Conservation (phyloP, 352 stramenopile species). For the Phytophthora hybrid region DNA sequence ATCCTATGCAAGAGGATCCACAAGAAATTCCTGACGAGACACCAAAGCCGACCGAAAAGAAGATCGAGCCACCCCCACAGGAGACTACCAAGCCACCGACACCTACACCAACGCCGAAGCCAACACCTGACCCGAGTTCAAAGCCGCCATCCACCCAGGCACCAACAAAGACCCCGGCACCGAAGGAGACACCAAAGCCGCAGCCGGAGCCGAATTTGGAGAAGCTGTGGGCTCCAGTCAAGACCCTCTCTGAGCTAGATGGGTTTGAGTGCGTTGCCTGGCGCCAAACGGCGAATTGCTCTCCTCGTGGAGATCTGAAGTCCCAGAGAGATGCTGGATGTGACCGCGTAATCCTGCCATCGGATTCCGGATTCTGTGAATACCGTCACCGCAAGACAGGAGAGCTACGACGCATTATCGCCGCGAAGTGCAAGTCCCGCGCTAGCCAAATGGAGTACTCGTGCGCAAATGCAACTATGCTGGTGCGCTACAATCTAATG, state of each 20-base stretch:
- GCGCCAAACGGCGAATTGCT: conserved; percentile 55
- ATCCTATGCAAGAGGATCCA: conserved; percentile 29
- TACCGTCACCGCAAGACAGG: conserved; percentile 49
- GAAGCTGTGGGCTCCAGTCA: conserved; percentile 30
- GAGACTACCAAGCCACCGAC: background rate
- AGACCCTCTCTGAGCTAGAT: conserved; percentile 41
- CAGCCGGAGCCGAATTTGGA: conserved; percentile 10
- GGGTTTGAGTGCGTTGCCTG: conserved; percentile 62
- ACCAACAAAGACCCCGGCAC: conserved; percentile 16
- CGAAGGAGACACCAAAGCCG: conserved; percentile 21
- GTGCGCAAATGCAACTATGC: conserved; percentile 52
- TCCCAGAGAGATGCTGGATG: conserved; percentile 43
- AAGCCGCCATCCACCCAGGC: conserved; percentile 3
- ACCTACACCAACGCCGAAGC: background rate
- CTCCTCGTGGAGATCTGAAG: conserved; percentile 40
- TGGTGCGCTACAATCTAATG: conserved; percentile 57
- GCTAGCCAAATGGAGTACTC: conserved; percentile 47
- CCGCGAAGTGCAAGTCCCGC: conserved; percentile 61
- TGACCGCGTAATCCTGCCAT: conserved; percentile 36
- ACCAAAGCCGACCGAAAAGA: conserved; percentile 13
- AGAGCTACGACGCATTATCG: conserved; percentile 46
- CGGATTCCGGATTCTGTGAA: conserved; percentile 63
- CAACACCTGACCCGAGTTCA: background rate
- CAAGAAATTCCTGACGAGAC: conserved; percentile 7
- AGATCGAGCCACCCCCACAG: background rate